Evolutionary conservation across 345 rosid species (phyloP), one percentile per base, ranked within the genome.

Genomic region (Pistacia integerrima): DNA sequence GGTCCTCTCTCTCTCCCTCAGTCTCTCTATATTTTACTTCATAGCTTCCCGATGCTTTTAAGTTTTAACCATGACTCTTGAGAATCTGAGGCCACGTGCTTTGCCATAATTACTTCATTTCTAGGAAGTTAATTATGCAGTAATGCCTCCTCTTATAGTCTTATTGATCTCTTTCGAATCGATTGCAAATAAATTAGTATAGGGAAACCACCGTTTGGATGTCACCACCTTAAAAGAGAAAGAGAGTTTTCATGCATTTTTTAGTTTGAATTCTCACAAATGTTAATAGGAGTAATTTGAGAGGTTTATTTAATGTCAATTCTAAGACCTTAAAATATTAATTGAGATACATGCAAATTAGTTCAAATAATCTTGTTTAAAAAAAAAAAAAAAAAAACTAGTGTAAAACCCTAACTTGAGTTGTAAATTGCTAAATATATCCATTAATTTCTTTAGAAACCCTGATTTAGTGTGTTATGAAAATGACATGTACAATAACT

Each of bases 21-120:
- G 25, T 70, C 71, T 51, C 55, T 11, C 16, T 16, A 14, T 54
- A 54, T 16, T 16, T 18, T 54, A 54, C 57, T 71, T 20, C 63
- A 68, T 30, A 59, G 17, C 14, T 76, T 76, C 78, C 71, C 64
- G 69, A 41, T 77, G 74, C 48, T 20, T 46, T 67, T 67, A 63
- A 49, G 38, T 20, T 46, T 67, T 67, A 63, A 49, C 13, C 12
- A 25, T 51, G 10, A 16, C 8, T 11, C 76, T 71, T 74, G 41
- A 81, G 83, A 83, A 71, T 83, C 81, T 72, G 72, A 64, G 25
- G 73, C 78, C 85, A 85, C 69, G 83, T 83, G 88, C 76, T 38
- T 71, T 36, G 64, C 33, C 69, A 79, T 85, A 49, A 81, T 85
- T 76, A 67, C 76, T 64, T 69, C 1, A 72, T 59, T 75, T 76